Evolutionary conservation across 1,139 yeast genomes (phyloP).

Genomic region (Debaryomyces subglobosus): DNA sequence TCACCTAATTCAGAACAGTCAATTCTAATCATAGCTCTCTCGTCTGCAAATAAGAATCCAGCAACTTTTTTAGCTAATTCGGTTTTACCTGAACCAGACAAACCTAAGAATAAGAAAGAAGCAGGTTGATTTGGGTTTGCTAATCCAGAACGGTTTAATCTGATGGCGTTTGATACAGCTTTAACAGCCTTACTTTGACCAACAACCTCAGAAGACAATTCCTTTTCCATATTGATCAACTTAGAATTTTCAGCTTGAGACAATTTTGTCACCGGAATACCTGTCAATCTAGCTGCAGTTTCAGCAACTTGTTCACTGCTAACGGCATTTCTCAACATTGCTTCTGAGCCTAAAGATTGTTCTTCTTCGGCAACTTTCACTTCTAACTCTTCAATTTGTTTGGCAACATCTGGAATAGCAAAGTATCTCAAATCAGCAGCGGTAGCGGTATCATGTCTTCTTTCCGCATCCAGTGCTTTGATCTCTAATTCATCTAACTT

Average conservation of each 20-base stretch:
- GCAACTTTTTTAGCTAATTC: conserved; percentile 96
- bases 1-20: conserved; percentile 97
- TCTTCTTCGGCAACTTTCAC: conserved; percentile 74
- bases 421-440: conserved; percentile 96
- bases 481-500: conserved; percentile 89
- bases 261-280: conserved; percentile 96
- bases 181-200: conserved; percentile 97
- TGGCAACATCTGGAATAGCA: conserved; percentile 91
- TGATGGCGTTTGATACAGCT: conserved; percentile 92
- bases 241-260: conserved; percentile 95
- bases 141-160: conserved; percentile 92
- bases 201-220: conserved; percentile 78
- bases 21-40: conserved; percentile 92
- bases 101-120: conserved; percentile 90
- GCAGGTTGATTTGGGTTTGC: conserved; percentile 97
- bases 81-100: conserved; percentile 98
- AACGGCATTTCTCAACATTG: conserved; percentile 84
- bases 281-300: conserved; percentile 95
- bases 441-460: conserved; percentile 91
- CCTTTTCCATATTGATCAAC: conserved; percentile 92
- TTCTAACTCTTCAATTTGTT: conserved; percentile 77
- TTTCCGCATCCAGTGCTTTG: conserved; percentile 95
- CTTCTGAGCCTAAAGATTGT: conserved; percentile 56
- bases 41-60: conserved; percentile 93
- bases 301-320: conserved; percentile 93